Base-by-base conservation (phyloP, 257 asterid species). In the Petrea volubilis region DNA sequence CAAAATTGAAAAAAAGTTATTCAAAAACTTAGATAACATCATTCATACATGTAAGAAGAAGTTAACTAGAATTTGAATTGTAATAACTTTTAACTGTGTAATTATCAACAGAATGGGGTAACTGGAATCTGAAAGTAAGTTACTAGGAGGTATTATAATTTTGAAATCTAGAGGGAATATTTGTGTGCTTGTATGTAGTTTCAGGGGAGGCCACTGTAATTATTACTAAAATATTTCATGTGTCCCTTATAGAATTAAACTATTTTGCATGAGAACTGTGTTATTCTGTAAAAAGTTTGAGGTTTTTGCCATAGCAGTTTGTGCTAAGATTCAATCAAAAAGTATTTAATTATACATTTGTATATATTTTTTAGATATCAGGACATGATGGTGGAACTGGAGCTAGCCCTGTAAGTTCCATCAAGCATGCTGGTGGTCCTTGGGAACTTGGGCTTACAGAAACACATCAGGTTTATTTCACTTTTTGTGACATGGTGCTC, bases 371-470 rank as follows among this genome's bases (percentile, higher is more conserved):
- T 68, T 82, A 93, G 98, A 95, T 95, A 90, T 95, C 99, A 27
- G 99, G 99, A 69, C 98, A 95, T 78, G 99, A 95, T 77, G 99
- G 99, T 43, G 99, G 99, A 65, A 95, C 99, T 63, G 99, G 99
- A 67, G 99, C 99, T 58, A 95, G 99, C 79, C 99, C 99, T 11
- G 88, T 95, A 55, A 95, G 99, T 84, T 95, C 99, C 71, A 95
- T 95, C 80, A 95, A 95, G 83, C 99, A 95, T 82, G 99, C 99
- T 71, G 99, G 99, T 87, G 99, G 99, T 79, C 99, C 99, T 65
- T 95, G 99, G 99, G 99, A 95, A 78, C 99, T 95, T 70, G 99
- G 99, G 74, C 88, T 95, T 59, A 92, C 99, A 8, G 99, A 95
- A 87, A 86, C 99, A 2, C 90, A 95, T 75, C 98, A 95, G 99